A percentile compares a stretch with the other conserved stretches of the same genome.
Evolutionary conservation across 768 basidiomycete genomes (phyloP).

Genomic region (Paxillus involutus): DNA sequence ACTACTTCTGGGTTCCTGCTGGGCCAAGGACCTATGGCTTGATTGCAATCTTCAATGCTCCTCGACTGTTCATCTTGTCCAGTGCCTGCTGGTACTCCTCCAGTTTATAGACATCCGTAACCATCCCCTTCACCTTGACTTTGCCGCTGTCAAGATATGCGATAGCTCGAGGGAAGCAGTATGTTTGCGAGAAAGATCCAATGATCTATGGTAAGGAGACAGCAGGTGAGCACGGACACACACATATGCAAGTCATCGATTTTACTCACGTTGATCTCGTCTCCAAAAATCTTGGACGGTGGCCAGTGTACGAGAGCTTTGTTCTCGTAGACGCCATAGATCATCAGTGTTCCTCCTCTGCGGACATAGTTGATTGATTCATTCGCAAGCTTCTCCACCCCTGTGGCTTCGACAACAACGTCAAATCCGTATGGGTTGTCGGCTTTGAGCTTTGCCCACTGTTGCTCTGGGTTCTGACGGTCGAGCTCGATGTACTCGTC

Average conservation of each 20-base stretch:
- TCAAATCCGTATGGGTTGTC: conserved; percentile 89
- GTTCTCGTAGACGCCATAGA: conserved; percentile 91
- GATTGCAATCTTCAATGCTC: conserved; percentile 61
- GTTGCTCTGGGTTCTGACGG: conserved; percentile 65
- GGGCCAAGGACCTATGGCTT: conserved; percentile 40
- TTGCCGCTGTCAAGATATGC: conserved; percentile 88
- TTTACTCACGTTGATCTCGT: conserved; percentile 58
- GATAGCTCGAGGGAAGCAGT: conserved; percentile 89
- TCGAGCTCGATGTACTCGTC: conserved; percentile 90
- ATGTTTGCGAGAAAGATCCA: conserved; percentile 87
- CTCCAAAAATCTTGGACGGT: conserved; percentile 75
- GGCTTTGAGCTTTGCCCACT: conserved; percentile 79
- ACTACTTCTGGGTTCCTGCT: background rate
- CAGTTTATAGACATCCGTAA: conserved; percentile 64
- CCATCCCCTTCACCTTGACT: conserved; percentile 80
- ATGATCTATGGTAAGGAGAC: conserved; percentile 56
- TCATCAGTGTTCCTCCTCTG: conserved; percentile 80
- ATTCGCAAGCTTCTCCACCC: conserved; percentile 84
- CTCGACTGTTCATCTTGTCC: conserved; percentile 69
- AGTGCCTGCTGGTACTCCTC: conserved; percentile 70
- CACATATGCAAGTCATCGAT: background rate
- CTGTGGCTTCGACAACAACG: conserved; percentile 80
- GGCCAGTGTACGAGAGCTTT: conserved; percentile 84
- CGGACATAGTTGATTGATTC: conserved; percentile 89
- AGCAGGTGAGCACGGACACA: background rate